Conservation (phyloP, 495 filamentous ascomycete species). For the Tuber microsphaerosporum region DNA sequence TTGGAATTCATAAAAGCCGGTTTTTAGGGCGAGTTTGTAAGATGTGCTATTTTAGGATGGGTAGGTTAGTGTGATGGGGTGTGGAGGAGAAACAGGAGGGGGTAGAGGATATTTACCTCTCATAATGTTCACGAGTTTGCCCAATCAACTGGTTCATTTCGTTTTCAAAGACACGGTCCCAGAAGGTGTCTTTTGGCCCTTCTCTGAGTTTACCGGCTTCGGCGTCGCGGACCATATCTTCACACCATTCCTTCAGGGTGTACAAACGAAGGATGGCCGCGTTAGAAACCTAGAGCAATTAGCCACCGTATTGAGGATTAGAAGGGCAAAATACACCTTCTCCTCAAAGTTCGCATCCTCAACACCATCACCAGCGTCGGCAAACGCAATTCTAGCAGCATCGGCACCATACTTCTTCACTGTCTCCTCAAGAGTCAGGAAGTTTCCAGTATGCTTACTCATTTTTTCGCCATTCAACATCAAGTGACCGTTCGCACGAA, state of each 20-base stretch:
- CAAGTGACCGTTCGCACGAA: slow-evolving; percentile 86
- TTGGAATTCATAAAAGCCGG: slow-evolving; percentile 80
- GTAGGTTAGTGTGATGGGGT: slow-evolving; percentile 37
- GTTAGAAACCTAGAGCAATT: slow-evolving; percentile 5
- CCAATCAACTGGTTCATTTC: slow-evolving; percentile 79
- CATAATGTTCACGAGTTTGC: slow-evolving; percentile 69
- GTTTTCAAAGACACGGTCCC: slow-evolving; percentile 85
- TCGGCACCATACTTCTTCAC: slow-evolving; percentile 91
- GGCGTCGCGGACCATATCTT: slow-evolving; percentile 66
- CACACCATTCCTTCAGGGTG: slow-evolving; percentile 85
- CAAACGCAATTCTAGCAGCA: slow-evolving; percentile 81
- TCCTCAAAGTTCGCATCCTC: slow-evolving; percentile 98
- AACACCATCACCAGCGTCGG: slow-evolving; percentile 89
- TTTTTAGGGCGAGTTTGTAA: slow-evolving; percentile 89
- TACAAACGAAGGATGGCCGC: slow-evolving; percentile 41
- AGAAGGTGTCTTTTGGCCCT: slow-evolving; percentile 67
- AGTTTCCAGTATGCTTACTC: slow-evolving; percentile 92
- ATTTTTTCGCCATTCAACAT: slow-evolving; percentile 95
- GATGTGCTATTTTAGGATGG: slow-evolving; percentile 47
- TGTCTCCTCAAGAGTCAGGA: slow-evolving; percentile 80
- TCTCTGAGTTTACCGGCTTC: slow-evolving; percentile 57
- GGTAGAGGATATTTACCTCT: slow-evolving; percentile 47
- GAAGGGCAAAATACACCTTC: slow-evolving; percentile 68
- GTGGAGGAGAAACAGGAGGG: not conserved
- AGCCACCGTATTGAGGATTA: slow-evolving; percentile 67